phyloP scores from a whole-genome alignment of 768 basidiomycete genomes.

The Naganishia antarctica region DNA sequence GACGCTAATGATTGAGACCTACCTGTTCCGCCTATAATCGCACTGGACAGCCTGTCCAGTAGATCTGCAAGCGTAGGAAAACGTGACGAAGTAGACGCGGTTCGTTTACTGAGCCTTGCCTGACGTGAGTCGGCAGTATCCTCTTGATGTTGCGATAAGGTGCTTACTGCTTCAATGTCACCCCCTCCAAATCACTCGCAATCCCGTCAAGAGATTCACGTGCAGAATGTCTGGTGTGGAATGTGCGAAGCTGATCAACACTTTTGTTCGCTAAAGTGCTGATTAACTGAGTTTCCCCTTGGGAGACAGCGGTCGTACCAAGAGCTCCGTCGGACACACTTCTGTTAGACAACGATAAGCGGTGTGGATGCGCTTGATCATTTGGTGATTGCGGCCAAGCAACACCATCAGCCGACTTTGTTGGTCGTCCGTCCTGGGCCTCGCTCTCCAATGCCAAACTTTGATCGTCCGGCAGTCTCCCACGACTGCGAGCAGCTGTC shows the following conservation, averaged over 20 bases:
- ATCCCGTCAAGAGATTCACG: too few relatives aligned
- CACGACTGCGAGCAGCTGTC: too few relatives aligned
- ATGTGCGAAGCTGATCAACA: background rate
- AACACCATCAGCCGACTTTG: background rate
- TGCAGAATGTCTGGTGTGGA: background rate
- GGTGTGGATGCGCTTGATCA: background rate
- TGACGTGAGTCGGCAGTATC: background rate
- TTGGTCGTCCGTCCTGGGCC: background rate
- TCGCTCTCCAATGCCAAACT: background rate
- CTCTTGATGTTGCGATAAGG: too few relatives aligned
- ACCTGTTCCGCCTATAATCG: constrained; percentile 24
- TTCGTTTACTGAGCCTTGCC: background rate
- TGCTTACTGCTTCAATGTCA: background rate
- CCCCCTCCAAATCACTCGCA: too few relatives aligned
- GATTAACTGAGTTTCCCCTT: background rate
- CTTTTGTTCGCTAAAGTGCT: background rate
- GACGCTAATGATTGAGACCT: background rate
- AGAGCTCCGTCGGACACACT: background rate
- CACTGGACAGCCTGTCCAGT: background rate
- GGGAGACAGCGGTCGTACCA: background rate
- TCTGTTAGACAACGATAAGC: background rate
- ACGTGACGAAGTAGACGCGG: constrained; percentile 12
- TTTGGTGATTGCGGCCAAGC: background rate
- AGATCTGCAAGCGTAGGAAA: constrained; percentile 22
- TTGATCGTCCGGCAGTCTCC: background rate